Base-by-base conservation (phyloP, 2,329 filamentous ascomycete species). In the Sporothrix protearum region DNA sequence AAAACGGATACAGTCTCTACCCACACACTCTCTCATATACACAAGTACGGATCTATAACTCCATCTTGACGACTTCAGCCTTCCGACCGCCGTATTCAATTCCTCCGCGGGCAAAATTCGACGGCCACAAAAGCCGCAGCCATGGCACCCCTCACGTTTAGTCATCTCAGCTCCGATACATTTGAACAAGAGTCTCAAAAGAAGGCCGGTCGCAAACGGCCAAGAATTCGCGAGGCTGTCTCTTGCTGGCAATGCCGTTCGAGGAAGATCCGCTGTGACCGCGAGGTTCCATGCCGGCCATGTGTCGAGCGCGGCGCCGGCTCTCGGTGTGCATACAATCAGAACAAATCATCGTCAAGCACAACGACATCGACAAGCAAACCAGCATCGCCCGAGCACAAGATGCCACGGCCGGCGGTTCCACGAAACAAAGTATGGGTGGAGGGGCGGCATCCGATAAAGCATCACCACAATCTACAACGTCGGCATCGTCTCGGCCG, bases 161-260 rank as follows among this genome's bases (percentile, higher is more conserved):
- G 71, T 12, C 71, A 73, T 33, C 71, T 73, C 45, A 72, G 36
- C 53, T 71, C 71, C 14, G 71, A 73, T 67, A 71, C 63, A 19
- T 73, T 73, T 33, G 66, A 67, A 22, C 28, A 72, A 19, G 73
- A 73, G 28, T 61, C 71, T 0, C 69, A 61, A 30, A 72, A 69
- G 45, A 73, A 72, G 30, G 69, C 66, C 16, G 71, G 73, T 16
- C 71, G 71, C 49, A 73, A 72, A 39, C 68, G 73, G 1, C 71
- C 71, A 1, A 61, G 71, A 39, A 64, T 73, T 4, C 73, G 71
- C 3, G 68, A 61, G n/a, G 55, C 71, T 0, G 64, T 73, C 30
- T 72, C 71, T 2, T 73, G 72, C 49, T 51, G 49, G 42, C 68
- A 61, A 25, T 73, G 72, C 51, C 72, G 71, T 10, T 59, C 64